Evolutionary conservation across 116 monocot species (phyloP).

Genomic region (Trichopus zeylanicus): DNA sequence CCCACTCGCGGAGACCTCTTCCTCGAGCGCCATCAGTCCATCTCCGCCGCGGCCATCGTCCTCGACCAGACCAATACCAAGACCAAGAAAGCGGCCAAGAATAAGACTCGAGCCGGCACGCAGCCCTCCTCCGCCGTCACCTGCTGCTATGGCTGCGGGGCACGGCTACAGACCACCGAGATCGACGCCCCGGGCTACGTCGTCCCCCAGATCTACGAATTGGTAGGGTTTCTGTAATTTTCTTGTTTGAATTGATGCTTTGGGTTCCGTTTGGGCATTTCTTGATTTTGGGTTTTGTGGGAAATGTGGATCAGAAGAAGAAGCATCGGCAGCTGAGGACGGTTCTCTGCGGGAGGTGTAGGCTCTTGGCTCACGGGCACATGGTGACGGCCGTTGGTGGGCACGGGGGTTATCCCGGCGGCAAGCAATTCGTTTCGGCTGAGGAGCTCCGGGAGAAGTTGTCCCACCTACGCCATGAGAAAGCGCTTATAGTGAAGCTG

Average conservation of each 20-base stretch:
- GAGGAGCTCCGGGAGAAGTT: slow-evolving; percentile 84
- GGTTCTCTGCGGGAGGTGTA: slow-evolving; percentile 88
- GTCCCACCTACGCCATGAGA: slow-evolving; percentile 69
- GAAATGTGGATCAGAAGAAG: slow-evolving; percentile 65
- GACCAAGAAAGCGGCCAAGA: slow-evolving; percentile 28
- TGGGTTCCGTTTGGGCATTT: neutral
- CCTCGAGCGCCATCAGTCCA: slow-evolving; percentile 41
- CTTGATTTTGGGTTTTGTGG: neutral
- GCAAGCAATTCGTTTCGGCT: slow-evolving; percentile 86
- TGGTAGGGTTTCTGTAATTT: slow-evolving; percentile 33
- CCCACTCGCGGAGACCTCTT: slow-evolving; percentile 66
- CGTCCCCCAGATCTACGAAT: slow-evolving; percentile 56
- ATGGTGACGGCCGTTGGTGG: slow-evolving; percentile 99
- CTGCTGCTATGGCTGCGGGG: slow-evolving; percentile 91
- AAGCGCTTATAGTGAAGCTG: slow-evolving; percentile 87
- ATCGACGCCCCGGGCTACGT: slow-evolving; percentile 79
- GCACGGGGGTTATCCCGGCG: slow-evolving; percentile 92
- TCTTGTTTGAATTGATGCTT: neutral
- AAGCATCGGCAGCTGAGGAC: slow-evolving; percentile 81
- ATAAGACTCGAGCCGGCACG: neutral
- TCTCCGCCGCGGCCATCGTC: slow-evolving; percentile 22
- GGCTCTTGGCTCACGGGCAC: slow-evolving; percentile 82
- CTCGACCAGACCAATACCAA: slow-evolving; percentile 34
- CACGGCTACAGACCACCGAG: slow-evolving; percentile 60
- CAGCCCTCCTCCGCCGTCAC: slow-evolving; percentile 15